phyloP scores from a whole-genome alignment of 805 yeast species.

The Yarrowia keelungensis region DNA sequence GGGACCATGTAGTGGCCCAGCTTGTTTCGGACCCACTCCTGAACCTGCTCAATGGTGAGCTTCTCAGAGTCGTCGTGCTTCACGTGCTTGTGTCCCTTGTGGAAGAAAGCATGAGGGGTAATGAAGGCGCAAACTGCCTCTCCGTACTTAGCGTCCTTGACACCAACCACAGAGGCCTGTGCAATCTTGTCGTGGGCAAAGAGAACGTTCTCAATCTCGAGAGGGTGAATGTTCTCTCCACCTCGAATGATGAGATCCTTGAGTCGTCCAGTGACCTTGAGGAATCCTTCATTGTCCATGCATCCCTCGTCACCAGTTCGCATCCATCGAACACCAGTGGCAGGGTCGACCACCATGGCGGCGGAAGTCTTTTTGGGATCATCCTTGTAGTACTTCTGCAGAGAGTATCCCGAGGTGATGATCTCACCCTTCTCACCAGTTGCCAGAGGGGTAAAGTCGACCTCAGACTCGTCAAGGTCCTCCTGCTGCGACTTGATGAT shows the following conservation, averaged over 20 bases:
- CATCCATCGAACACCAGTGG: constrained; percentile 47
- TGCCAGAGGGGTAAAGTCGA: constrained; percentile 44
- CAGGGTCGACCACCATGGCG: constrained; percentile 44
- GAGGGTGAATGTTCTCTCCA: constrained; percentile 49
- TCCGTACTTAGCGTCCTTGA: constrained; percentile 47
- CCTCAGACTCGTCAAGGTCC: constrained; percentile 27
- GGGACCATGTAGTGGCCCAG: constrained; percentile 49
- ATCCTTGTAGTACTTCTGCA: constrained; percentile 45
- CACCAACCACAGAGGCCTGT: constrained; percentile 48
- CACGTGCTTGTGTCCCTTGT: constrained; percentile 38
- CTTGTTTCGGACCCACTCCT: constrained; percentile 42
- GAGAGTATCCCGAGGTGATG: constrained; percentile 46
- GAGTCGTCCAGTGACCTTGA: constrained; percentile 48
- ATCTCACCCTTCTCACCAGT: constrained; percentile 46
- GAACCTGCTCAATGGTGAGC: constrained; percentile 41
- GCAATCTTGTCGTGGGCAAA: constrained; percentile 45
- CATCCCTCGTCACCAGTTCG: constrained; percentile 48
- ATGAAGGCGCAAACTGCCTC: constrained; percentile 47
- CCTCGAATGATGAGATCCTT: constrained; percentile 49
- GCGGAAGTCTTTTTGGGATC: constrained; percentile 46
- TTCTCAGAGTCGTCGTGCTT: constrained; percentile 38
- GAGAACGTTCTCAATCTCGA: constrained; percentile 47
- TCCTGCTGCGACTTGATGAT: constrained; percentile 43
- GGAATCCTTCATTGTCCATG: constrained; percentile 46
- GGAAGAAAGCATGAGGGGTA: constrained; percentile 40